Evolutionary conservation across 805 yeast species (phyloP).

Genomic region (Ogataea kodamae): DNA sequence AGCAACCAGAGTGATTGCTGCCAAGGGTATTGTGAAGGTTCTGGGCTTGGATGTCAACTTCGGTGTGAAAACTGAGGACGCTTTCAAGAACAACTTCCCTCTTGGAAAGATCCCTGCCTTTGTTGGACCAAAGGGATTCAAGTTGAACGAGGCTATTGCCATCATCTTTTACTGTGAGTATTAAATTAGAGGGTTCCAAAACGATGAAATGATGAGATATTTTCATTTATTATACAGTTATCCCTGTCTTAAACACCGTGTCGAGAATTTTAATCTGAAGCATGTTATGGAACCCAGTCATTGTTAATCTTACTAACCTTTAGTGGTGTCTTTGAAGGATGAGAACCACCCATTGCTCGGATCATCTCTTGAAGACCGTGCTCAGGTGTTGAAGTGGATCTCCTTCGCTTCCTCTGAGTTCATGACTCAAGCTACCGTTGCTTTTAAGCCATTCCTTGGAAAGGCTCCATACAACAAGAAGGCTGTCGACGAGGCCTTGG

Average conservation of each 20-base stretch:
- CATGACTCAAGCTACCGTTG: slow-evolving; percentile 42
- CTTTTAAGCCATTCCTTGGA: slow-evolving; percentile 64
- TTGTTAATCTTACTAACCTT: slow-evolving; percentile 20
- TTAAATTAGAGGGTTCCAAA: slow-evolving; percentile 1
- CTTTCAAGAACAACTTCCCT: slow-evolving; percentile 56
- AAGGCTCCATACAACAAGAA: slow-evolving; percentile 74
- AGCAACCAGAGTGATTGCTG: slow-evolving; percentile 32
- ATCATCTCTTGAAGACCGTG: slow-evolving; percentile 58
- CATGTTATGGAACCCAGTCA: slow-evolving; percentile 1
- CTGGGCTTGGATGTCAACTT: slow-evolving; percentile 53
- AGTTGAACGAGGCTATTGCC: slow-evolving; percentile 68
- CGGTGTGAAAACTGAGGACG: slow-evolving; percentile 24
- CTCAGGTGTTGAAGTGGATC: slow-evolving; percentile 69
- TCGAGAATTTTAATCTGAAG: slow-evolving; percentile 63
- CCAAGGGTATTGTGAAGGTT: slow-evolving; percentile 47
- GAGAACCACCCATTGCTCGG: slow-evolving; percentile 49
- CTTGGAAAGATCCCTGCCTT: slow-evolving; percentile 65
- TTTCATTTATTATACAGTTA: slow-evolving; percentile 59
- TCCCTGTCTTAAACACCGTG: slow-evolving; percentile 82
- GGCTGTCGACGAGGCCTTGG: slow-evolving; percentile 33
- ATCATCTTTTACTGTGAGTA: slow-evolving; percentile 48
- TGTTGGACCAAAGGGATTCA: slow-evolving; percentile 67
- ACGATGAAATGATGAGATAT: slow-evolving; percentile 50
- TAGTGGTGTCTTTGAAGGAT: slow-evolving; percentile 48
- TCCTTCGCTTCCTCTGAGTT: slow-evolving; percentile 73